These are phyloP conservation scores for Wickerhamomyces sp. DNA, from an alignment of 1,139 yeast genomes.

Conservation along the genomic window DNA sequence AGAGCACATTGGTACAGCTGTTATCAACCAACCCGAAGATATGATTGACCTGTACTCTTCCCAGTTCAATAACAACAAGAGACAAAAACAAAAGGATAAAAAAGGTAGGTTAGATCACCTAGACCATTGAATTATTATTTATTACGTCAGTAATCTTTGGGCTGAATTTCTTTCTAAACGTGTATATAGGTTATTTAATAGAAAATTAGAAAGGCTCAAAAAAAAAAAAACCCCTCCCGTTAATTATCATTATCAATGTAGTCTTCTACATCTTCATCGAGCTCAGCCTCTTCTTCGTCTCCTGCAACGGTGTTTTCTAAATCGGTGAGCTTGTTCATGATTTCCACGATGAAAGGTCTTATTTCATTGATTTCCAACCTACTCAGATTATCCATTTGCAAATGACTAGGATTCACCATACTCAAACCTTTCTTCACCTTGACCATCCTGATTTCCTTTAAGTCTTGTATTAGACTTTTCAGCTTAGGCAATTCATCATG, in stretches of 20 bases:
- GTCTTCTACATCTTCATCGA: slow-evolving; percentile 3
- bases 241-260: slow-evolving; percentile 1
- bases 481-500: slow-evolving; percentile 53
- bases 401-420: slow-evolving; percentile 76
- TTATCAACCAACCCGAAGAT: slow-evolving; percentile 16
- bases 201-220: too few relatives aligned
- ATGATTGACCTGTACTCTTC: slow-evolving; percentile 21
- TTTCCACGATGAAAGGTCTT: slow-evolving; percentile 71
- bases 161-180: not conserved
- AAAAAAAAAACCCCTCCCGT: not conserved
- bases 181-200: too few relatives aligned
- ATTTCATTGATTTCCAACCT: slow-evolving; percentile 83
- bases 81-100: slow-evolving; percentile 15
- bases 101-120: slow-evolving; percentile 7
- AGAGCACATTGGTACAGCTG: slow-evolving; percentile 6
- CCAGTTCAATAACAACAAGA: slow-evolving; percentile 21
- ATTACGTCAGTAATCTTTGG: too few relatives aligned
- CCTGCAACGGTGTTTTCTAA: slow-evolving; percentile 41
- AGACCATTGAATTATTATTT: not conserved
- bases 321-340: slow-evolving; percentile 71
- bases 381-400: slow-evolving; percentile 80
- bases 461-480: slow-evolving; percentile 65
- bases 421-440: slow-evolving; percentile 78
- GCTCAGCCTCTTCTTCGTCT: slow-evolving; percentile 4
- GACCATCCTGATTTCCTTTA: slow-evolving; percentile 76